Base-by-base conservation (phyloP, 306 rosid genomes). In the Medicago ruthenica region DNA sequence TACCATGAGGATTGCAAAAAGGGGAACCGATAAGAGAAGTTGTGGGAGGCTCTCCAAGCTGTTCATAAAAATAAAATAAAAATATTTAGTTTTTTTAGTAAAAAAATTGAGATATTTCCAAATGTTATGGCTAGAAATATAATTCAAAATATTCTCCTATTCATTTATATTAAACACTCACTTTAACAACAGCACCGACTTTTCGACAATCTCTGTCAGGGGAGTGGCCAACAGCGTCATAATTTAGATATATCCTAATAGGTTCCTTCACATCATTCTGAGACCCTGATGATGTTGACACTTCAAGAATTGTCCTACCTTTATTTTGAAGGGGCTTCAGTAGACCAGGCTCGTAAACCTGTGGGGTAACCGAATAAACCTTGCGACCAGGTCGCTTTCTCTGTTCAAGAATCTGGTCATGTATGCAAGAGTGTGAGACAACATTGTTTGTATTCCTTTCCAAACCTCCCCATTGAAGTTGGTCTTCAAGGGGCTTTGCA, bases 141-240 rank as follows among this genome's bases (percentile, higher is more conserved):
- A 50, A 65, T 40, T 31, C 37, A 3, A 78, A 39, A 72, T 13
- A 45, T 71, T 60, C 1, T 6, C 48, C 66, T 55, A 61, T 21
- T 34, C 14, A 44, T 51, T 34, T 16, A 81, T 50, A 20, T 37
- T 41, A 58, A 68, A 80, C 45, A 77, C 88, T 84, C 83, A 93
- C 98, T 88, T 92, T 94, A 70, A 94, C 98, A 86, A 87, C 82
- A 54, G 90, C 88, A 1, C 97, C 98, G 70, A 87, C 74, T 69
- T 80, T 84, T 74, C 81, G 93, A 79, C 98, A 94, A 75, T 94
- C 98, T 81, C 98, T 87, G 54, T 94, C 98, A 12, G 91, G 83
- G 1, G 97, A 94, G 81, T 94, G 98, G 79, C 98, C 98, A 70
- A 94, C 98, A 17, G 97, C 98, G 81, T 92, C 98, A 79, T 94